phyloP scores from a whole-genome alignment of 257 asterid genomes.

The Rubia yunnanensis region DNA sequence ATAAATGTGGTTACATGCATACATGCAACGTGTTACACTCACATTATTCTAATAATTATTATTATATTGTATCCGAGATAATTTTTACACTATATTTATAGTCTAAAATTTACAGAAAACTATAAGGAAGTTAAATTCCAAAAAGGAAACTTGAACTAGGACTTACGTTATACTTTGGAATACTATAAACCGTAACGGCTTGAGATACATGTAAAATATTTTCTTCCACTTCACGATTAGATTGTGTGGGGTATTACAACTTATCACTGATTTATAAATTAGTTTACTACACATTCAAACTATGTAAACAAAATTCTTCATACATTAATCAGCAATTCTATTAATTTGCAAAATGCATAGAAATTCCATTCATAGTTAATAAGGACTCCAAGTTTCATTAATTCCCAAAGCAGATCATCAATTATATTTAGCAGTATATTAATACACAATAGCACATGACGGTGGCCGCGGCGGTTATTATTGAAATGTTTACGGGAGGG shows the following conservation, averaged over 20 bases:
- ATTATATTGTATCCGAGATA: no score
- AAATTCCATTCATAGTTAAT: not conserved
- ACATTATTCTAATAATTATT: no score
- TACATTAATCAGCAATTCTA: not conserved
- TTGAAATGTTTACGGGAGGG: not conserved
- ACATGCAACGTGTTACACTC: not conserved
- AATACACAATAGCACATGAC: not conserved
- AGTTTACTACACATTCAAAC: no score
- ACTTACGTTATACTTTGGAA: no score
- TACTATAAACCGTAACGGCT: not conserved
- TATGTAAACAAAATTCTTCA: not conserved
- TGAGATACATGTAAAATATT: no score
- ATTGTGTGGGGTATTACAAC: no score
- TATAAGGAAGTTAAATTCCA: no score
- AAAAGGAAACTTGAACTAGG: no score
- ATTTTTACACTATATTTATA: no score
- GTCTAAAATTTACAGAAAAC: no score
- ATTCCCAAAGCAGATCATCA: not conserved
- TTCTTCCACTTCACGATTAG: not conserved
- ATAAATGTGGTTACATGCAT: not conserved
- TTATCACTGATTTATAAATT: no score
- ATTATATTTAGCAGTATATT: not conserved
- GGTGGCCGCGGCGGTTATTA: not conserved
- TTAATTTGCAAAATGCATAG: no score
- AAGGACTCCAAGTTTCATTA: not conserved